Evolutionary conservation across 345 rosid species (phyloP), one percentile per base, ranked within the genome.

Genomic region (Hibiscus trionum): DNA sequence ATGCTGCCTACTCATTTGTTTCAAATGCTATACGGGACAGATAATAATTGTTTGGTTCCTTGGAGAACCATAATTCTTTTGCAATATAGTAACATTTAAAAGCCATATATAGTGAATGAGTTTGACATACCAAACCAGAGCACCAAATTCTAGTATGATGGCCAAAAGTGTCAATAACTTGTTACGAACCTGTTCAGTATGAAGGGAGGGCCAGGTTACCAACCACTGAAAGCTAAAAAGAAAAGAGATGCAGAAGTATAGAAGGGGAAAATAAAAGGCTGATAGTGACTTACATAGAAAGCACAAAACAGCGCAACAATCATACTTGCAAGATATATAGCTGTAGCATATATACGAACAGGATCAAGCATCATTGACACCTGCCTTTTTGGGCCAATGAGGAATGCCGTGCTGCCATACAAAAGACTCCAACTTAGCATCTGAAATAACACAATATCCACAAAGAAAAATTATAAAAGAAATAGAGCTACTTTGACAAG

Each of bases 281-380:
- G 75, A 77, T 21, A 35, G 8, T 8, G 33, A 79, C 97, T 90
- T 86, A 94, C 98, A 80, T 88, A 91, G 77, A 94, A 88, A 63
- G 98, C 95, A 85, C 95, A 91, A 75, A 94, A 86, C 72, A 94
- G 82, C 73, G 98, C 98, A 74, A 90, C 79, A 58, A 94, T 84
- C 63, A 91, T 94, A 74, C 98, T 94, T 69, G 96, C 96, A 65
- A 29, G 81, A 80, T 83, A 94, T 75, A 88, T 64, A 44, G 99
- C 99, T 21, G 97, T 94, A 33, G 99, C 97, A 76, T 90, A 94
- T 64, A 94, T 94, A 58, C 97, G 95, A 78, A 82, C 96, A 70
- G 96, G 96, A 82, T 94, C 98, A 77, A 91, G 96, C 97, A 94
- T 94, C 97, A 94, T 94, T 52, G 85, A 82, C 66, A 91, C 82